Percentiles rank a stretch among this genome's conserved stretches.
Evolutionary conservation across 305 asterid genomes (phyloP).

Genomic region (Fraxinus velutina): DNA sequence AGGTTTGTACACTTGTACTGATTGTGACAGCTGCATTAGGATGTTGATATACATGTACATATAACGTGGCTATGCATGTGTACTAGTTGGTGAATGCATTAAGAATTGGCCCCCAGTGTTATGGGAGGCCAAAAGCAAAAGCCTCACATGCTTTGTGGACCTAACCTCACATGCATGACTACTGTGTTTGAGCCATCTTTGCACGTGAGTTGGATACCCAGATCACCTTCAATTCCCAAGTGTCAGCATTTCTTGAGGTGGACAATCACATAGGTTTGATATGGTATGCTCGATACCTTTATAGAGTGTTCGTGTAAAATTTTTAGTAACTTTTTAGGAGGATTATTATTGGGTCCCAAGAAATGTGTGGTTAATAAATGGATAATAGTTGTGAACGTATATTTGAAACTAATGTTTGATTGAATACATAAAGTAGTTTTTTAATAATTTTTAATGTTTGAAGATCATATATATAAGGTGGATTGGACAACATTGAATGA

Average conservation of each 20-base stretch:
- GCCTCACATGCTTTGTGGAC: constrained; percentile 32
- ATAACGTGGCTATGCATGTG: constrained; percentile 46
- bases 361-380: neutral
- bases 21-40: constrained; percentile 24
- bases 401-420: neutral
- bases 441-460: neutral
- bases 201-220: constrained; percentile 25
- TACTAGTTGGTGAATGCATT: constrained; percentile 30
- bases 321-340: neutral
- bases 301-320: neutral
- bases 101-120: constrained; percentile 28
- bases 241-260: neutral
- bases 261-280: neutral
- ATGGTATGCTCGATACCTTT: neutral
- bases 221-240: neutral
- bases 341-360: neutral
- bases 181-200: constrained; percentile 24
- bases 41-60: constrained; percentile 16
- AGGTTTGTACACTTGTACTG: constrained; percentile 7
- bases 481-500: neutral
- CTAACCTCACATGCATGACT: constrained; percentile 39
- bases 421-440: neutral
- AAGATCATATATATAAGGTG: neutral
- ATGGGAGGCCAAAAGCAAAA: neutral
- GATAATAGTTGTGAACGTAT: neutral